Conservation (phyloP, 2,329 filamentous ascomycete species). For the Colletotrichum sp. region DNA sequence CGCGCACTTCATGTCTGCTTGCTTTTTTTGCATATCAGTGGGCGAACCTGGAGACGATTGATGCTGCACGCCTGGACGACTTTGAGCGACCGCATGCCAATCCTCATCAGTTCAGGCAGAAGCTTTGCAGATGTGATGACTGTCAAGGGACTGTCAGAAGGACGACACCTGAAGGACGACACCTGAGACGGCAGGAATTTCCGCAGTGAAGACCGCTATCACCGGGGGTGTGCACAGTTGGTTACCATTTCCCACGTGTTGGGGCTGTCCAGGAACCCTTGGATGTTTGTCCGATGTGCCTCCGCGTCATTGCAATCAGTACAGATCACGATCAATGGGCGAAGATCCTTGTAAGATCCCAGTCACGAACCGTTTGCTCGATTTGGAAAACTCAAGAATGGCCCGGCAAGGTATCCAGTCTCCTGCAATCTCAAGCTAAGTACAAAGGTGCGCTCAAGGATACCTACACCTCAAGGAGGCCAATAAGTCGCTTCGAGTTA, state of each 20-base stretch:
- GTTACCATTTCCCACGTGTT: neutral
- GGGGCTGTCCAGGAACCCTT: neutral
- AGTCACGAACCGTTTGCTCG: neutral
- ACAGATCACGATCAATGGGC: neutral
- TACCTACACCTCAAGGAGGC: neutral
- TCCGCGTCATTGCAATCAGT: neutral
- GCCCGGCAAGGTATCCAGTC: neutral
- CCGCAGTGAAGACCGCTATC: neutral
- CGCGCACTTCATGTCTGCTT: neutral
- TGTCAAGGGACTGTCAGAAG: neutral
- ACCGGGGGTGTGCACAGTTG: rapidly evolving
- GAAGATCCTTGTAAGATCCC: neutral
- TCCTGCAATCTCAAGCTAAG: neutral
- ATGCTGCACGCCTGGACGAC: neutral
- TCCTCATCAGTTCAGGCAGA: neutral
- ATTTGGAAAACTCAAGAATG: neutral
- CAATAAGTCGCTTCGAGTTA: neutral
- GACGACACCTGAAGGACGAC: neutral
- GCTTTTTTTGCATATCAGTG: neutral
- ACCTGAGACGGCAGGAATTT: neutral
- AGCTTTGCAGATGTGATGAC: neutral
- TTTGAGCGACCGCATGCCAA: neutral
- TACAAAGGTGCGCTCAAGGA: neutral
- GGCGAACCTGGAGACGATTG: neutral
- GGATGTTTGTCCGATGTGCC: neutral